Conservation (phyloP, 495 filamentous ascomycete genomes). For the Penicillium atrosanguineum region DNA sequence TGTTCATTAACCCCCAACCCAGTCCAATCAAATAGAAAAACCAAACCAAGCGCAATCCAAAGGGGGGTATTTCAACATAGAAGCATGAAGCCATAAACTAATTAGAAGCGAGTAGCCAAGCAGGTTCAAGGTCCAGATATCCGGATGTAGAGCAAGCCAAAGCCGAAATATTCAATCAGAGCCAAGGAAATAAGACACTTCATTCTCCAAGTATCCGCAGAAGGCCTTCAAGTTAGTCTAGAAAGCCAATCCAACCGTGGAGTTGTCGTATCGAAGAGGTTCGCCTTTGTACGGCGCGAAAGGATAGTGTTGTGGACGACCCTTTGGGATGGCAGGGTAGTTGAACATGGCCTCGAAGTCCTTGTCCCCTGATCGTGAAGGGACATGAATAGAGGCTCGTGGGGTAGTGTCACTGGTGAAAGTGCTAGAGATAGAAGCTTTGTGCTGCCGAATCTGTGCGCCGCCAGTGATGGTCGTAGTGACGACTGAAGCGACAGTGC, state of each 20-base stretch:
- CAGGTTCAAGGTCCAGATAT: not conserved
- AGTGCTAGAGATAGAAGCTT: constrained; percentile 31
- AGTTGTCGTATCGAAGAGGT: constrained; percentile 21
- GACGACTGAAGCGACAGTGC: constrained; percentile 31
- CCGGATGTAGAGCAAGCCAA: not conserved
- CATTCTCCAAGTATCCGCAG: not conserved
- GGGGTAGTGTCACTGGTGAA: constrained; percentile 26
- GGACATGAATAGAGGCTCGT: constrained; percentile 22
- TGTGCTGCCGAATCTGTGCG: constrained; percentile 13
- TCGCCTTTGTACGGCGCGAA: constrained; percentile 18
- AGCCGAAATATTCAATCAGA: not conserved
- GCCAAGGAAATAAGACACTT: not conserved
- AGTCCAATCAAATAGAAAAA: constrained; percentile 4
- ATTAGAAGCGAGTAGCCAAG: not conserved
- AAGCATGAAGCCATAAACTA: not conserved
- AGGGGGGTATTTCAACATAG: constrained; percentile 15
- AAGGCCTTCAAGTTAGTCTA: constrained; percentile 7
- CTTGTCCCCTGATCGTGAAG: constrained; percentile 21
- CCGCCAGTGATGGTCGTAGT: constrained; percentile 24
- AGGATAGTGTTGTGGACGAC: constrained; percentile 20
- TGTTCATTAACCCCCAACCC: not conserved
- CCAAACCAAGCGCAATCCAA: constrained; percentile 4
- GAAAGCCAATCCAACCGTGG: constrained; percentile 38
- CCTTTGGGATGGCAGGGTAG: constrained; percentile 32
- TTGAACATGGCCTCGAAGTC: constrained; percentile 19